phyloP scores from a whole-genome alignment of 371 early-diverging fungal genomes.

The Mortierella polycephala region DNA sequence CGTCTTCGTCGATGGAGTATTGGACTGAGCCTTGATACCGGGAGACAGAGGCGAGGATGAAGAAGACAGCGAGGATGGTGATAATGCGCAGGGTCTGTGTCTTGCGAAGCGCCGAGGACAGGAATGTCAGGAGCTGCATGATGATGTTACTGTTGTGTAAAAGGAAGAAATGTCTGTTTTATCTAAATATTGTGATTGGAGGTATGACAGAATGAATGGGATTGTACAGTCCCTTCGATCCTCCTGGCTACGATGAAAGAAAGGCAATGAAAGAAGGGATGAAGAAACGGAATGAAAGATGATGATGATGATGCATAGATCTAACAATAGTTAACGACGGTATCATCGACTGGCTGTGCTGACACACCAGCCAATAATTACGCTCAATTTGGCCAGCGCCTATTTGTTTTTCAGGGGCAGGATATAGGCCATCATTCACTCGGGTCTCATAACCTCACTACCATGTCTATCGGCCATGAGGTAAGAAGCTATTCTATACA shows the following conservation, averaged over 20 bases:
- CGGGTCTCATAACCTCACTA: too few relatives aligned
- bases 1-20: constrained; percentile 48
- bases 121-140: constrained; percentile 12
- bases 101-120: constrained; percentile 21
- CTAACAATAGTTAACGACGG: too few relatives aligned
- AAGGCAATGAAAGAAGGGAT: background rate
- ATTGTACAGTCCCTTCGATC: background rate
- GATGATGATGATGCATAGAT: too few relatives aligned
- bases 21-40: constrained; percentile 46
- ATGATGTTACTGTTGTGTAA: background rate
- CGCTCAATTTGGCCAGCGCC: too few relatives aligned
- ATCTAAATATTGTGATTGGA: background rate
- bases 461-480: too few relatives aligned
- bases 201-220: background rate
- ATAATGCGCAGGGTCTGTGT: constrained; percentile 31
- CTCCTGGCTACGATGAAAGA: background rate
- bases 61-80: constrained; percentile 25
- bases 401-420: too few relatives aligned
- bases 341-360: too few relatives aligned
- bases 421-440: too few relatives aligned
- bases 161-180: background rate
- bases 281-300: background rate
- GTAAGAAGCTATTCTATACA: too few relatives aligned
- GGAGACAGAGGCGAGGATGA: constrained; percentile 43
- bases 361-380: too few relatives aligned